phyloP scores from a whole-genome alignment of 164 flowering plant genomes.

The Piper betle region DNA sequence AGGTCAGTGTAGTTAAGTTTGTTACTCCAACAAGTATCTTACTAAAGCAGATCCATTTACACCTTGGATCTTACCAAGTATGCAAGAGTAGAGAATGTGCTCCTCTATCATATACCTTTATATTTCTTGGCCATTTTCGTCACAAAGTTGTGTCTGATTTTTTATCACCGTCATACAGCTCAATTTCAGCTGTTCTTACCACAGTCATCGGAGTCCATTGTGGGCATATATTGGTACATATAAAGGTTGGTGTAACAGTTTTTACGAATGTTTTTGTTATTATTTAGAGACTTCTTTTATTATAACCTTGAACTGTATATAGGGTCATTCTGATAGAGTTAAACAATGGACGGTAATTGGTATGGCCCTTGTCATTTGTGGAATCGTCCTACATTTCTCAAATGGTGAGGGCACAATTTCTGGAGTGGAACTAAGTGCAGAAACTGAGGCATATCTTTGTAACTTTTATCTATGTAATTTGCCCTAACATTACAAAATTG shows the following conservation, averaged over 20 bases:
- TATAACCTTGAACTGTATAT: slow-evolving; percentile 5
- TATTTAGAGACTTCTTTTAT: neutral
- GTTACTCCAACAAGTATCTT: no score
- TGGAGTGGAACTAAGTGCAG: neutral
- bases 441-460: no score
- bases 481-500: neutral
- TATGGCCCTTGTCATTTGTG: slow-evolving; percentile 36
- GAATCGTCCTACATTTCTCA: slow-evolving; percentile 65
- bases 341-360: slow-evolving; percentile 65
- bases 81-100: no score
- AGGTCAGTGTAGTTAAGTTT: slow-evolving; percentile 26
- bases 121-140: no score
- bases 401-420: slow-evolving; percentile 30
- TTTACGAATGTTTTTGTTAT: neutral
- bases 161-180: slow-evolving; percentile 34
- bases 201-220: slow-evolving; percentile 69
- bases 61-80: no score
- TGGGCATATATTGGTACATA: slow-evolving; percentile 75
- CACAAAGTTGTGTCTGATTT: no score
- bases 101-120: no score
- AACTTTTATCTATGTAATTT: no score
- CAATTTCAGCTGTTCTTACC: slow-evolving; percentile 68
- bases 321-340: slow-evolving; percentile 59
- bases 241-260: slow-evolving; percentile 32
- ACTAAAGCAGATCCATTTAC: no score